These are phyloP conservation scores for Medakamo hakoo DNA, from an alignment of 139 green algal genomes.

Conservation along the genomic window DNA sequence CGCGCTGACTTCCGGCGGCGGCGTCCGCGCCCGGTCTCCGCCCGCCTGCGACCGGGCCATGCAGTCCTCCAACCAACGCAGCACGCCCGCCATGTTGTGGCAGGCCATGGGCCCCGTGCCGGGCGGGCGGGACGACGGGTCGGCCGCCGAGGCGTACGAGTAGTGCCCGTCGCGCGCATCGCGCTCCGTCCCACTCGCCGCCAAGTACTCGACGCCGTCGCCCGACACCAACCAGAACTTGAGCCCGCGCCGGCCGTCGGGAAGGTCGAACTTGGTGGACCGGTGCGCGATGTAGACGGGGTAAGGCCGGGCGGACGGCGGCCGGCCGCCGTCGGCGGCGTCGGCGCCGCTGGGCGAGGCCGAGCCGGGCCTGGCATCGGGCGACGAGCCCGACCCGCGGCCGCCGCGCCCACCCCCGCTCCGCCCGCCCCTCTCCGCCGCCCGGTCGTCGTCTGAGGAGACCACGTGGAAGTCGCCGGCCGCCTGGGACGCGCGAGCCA, in stretches of 20 bases:
- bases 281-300: slow-evolving; percentile 4
- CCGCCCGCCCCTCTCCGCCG: slow-evolving; percentile 6
- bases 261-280: slow-evolving; percentile 10
- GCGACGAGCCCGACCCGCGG: background rate
- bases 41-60: too few species aligned
- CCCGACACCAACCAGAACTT: slow-evolving; percentile 26
- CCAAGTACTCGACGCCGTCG: slow-evolving; percentile 14
- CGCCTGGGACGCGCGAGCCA: slow-evolving; percentile 13
- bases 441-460: slow-evolving; percentile 15
- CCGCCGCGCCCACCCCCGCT: background rate
- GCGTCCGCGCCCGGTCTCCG: too few species aligned
- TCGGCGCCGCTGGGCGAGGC: too few species aligned
- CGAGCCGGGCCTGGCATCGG: too few species aligned
- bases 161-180: slow-evolving; percentile 39
- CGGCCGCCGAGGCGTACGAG: slow-evolving; percentile 11
- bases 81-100: too few species aligned
- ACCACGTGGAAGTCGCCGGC: slow-evolving; percentile 14
- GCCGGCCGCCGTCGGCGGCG: background rate
- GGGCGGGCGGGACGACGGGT: background rate
- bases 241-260: slow-evolving; percentile 15
- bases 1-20: too few species aligned
- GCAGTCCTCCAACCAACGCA: too few species aligned
- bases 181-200: slow-evolving; percentile 22
- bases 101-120: background rate
- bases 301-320: background rate